Conservation (phyloP, 1,284 basidiomycete species). For the Neolentinus lepideus region DNA sequence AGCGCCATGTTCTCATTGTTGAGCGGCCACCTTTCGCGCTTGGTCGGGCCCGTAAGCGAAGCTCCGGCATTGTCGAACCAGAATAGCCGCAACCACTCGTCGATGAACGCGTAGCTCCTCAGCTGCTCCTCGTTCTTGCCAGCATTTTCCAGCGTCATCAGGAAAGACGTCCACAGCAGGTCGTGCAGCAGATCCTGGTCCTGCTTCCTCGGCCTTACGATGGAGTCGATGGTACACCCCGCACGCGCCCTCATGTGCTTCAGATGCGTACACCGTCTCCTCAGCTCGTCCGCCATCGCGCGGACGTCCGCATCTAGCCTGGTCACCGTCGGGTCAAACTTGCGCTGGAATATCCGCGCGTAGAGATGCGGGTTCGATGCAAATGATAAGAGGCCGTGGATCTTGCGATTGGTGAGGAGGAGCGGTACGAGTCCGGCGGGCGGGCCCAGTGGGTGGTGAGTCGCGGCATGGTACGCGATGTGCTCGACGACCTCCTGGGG, state of each 20-base stretch:
- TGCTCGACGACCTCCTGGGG: constrained; percentile 17
- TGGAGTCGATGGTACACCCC: constrained; percentile 23
- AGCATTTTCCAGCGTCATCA: constrained; percentile 54
- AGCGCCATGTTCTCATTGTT: constrained; percentile 26
- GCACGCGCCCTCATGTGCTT: constrained; percentile 40
- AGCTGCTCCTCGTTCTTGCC: constrained; percentile 42
- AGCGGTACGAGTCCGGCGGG: constrained; percentile 14
- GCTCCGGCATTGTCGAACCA: constrained; percentile 28
- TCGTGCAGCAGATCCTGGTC: constrained; percentile 21
- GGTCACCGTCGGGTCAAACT: constrained; percentile 14
- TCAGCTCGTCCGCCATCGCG: constrained; percentile 29
- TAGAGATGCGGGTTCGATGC: constrained; percentile 14
- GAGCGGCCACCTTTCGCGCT: constrained; percentile 24
- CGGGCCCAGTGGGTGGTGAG: constrained; percentile 10
- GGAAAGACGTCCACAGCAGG: constrained; percentile 41
- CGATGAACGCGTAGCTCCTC: constrained; percentile 26
- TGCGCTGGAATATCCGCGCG: constrained; percentile 14
- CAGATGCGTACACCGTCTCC: constrained; percentile 44
- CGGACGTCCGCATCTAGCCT: constrained; percentile 18
- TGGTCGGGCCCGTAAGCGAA: constrained; percentile 21
- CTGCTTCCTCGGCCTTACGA: constrained; percentile 23
- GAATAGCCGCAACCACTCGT: constrained; percentile 29
- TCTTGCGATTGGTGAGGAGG: constrained; percentile 9
- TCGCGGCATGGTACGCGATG: constrained; percentile 13
- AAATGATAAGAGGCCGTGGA: constrained; percentile 10